Percentiles rank a stretch among this genome's conserved stretches.
phyloP scores from a whole-genome alignment of 495 filamentous ascomycete species.

The Thermothielavioides terrestris region DNA sequence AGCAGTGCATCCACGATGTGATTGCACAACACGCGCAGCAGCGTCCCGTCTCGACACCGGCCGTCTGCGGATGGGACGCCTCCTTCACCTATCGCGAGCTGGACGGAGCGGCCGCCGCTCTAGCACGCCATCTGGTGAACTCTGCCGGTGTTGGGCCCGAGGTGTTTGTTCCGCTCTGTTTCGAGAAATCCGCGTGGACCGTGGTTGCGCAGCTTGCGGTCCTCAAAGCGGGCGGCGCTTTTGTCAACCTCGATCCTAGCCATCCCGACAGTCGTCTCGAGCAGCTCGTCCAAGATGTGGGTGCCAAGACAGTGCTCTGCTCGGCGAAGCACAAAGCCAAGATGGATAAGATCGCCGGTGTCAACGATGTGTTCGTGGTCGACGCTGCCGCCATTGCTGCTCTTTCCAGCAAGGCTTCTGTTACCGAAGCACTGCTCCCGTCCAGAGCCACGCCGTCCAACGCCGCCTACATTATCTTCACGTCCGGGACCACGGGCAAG shows the following conservation, averaged over 20 bases:
- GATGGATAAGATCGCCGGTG: conserved; percentile 13
- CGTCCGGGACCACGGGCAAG: conserved; percentile 40
- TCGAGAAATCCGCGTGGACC: conserved; percentile 50
- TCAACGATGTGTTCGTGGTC: background rate
- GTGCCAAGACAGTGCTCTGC: conserved; percentile 37
- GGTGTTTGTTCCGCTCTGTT: conserved; percentile 44
- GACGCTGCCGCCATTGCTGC: background rate
- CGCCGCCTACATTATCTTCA: conserved; percentile 49
- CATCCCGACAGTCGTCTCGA: conserved; percentile 44
- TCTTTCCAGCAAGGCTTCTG: background rate
- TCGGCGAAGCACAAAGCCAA: conserved; percentile 33
- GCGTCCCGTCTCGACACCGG: conserved; percentile 17
- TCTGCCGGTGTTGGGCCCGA: conserved; percentile 43
- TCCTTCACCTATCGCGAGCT: conserved; percentile 48
- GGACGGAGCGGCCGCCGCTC: conserved; percentile 21
- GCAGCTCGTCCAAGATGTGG: conserved; percentile 19
- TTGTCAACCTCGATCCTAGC: conserved; percentile 49
- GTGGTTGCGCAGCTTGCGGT: conserved; percentile 48
- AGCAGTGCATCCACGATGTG: conserved; percentile 40
- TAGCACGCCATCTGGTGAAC: conserved; percentile 36
- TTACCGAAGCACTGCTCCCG: background rate
- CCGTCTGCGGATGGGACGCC: conserved; percentile 49
- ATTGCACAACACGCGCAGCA: conserved; percentile 39
- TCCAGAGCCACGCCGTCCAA: conserved; percentile 22
- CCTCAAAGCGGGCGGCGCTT: conserved; percentile 51